These are phyloP conservation scores for Apiospora aurea DNA, from an alignment of 2,329 filamentous ascomycete genomes.

Conservation along the genomic window DNA sequence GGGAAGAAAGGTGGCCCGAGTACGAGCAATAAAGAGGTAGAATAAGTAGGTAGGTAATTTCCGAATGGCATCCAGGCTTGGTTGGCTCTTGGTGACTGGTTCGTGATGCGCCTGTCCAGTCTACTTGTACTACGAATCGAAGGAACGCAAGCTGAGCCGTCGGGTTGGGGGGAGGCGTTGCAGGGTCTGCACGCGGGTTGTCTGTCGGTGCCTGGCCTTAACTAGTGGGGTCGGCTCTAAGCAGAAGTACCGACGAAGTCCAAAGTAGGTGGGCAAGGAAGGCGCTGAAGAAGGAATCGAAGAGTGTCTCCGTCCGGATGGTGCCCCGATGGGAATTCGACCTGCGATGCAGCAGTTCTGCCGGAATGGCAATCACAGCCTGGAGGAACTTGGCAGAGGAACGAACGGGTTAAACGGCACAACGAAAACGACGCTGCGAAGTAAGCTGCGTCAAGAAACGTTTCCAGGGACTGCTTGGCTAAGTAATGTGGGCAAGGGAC, in stretches of 20 bases:
- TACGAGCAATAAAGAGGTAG: not conserved
- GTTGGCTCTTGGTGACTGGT: not conserved
- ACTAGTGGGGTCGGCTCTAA: not conserved
- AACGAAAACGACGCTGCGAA: not conserved
- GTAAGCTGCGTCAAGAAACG: conserved; percentile 13
- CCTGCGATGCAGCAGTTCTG: not conserved
- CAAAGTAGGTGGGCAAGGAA: not conserved
- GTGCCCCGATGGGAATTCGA: not conserved
- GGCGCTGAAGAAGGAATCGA: not conserved
- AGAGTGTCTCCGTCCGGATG: not conserved
- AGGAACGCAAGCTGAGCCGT: conserved; percentile 6
- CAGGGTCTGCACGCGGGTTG: not conserved
- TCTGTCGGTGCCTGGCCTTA: conserved; percentile 1
- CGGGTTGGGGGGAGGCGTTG: not conserved
- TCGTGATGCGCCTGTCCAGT: conserved; percentile 3
- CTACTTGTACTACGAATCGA: conserved; percentile 1
- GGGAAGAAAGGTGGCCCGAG: not conserved
- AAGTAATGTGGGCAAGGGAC: not conserved
- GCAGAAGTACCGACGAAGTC: too few relatives aligned
- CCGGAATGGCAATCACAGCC: not conserved
- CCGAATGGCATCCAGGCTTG: not conserved
- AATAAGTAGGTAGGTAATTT: not conserved
- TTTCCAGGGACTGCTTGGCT: conserved; percentile 2
- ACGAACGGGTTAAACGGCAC: conserved; percentile 10
- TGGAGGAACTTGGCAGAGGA: not conserved